phyloP scores from a whole-genome alignment of 208 protist genomes.

The Wallacemonas rigidus region DNA sequence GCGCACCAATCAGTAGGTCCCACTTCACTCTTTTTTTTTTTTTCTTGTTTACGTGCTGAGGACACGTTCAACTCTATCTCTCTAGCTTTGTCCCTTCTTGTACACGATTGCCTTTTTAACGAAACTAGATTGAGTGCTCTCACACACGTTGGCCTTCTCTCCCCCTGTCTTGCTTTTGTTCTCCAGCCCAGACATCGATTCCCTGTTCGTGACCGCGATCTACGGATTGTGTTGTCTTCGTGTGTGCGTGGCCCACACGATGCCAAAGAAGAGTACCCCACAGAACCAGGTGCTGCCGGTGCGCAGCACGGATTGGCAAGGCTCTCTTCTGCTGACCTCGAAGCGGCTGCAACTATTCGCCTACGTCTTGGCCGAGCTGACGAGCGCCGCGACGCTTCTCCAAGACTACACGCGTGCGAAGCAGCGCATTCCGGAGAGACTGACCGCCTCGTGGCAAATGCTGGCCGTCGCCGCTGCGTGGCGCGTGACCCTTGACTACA shows the following conservation, averaged over 20 bases:
- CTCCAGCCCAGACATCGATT: too few relatives aligned
- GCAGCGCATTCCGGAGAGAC: constrained; percentile 47
- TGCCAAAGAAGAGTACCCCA: not conserved
- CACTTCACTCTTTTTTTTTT: too few relatives aligned
- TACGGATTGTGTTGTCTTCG: too few relatives aligned
- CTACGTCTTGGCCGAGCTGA: constrained; percentile 71
- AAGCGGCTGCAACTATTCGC: constrained; percentile 58
- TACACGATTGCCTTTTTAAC: too few relatives aligned
- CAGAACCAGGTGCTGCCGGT: constrained; percentile 5
- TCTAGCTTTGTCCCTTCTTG: too few relatives aligned
- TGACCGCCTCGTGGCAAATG: constrained; percentile 65
- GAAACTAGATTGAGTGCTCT: too few relatives aligned
- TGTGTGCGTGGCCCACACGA: not conserved
- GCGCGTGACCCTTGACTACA: constrained; percentile 27
- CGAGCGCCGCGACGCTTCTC: constrained; percentile 63
- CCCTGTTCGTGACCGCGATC: too few relatives aligned
- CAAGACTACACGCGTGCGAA: constrained; percentile 63
- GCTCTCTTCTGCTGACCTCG: constrained; percentile 28
- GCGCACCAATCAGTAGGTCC: too few relatives aligned
- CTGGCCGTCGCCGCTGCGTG: constrained; percentile 51
- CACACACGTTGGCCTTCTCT: too few relatives aligned
- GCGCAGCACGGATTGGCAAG: constrained; percentile 3
- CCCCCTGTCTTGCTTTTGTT: too few relatives aligned
- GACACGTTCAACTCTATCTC: too few relatives aligned
- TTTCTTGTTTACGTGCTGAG: too few relatives aligned